Base-by-base conservation (phyloP, 768 basidiomycete species). In the Serendipita sp. region DNA sequence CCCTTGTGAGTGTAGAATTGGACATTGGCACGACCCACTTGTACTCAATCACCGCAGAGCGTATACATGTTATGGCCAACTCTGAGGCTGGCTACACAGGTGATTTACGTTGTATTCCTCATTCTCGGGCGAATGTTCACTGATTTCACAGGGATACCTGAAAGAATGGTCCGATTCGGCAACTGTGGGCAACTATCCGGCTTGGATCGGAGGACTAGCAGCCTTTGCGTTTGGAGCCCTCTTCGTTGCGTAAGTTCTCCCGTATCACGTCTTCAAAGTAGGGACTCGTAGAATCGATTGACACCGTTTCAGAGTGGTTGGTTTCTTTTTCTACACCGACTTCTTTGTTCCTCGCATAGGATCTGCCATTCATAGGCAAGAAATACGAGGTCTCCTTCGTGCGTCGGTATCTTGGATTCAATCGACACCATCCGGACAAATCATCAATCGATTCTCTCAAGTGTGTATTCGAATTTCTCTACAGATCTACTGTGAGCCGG, bases 161-260 rank as follows among this genome's bases (percentile, higher is more conserved):
- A 61, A 61, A 33, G 34, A 41, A 38, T 61, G 60, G 60, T 61
- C 60, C 14, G 60, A 61, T 22, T 41, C 60, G 9, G 53, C 45
- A 28, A 31, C 33, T 30, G 41, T 20, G 38, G 41, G 28, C 31
- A n/a, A 38, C 34, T 43, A 61, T 43, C 34, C 34, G 17, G 20
- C 30, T 5, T 61, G 60, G 60, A 38, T 61, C 5, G 60, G 60
- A 3, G 60, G 60, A 3, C 41, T 41, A 9, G 60, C 60, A 13
- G 60, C 31, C 7, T 61, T 61, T 30, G 16, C 60, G 41, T 20
- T 61, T 43, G 30, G 20, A 16, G n/a, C 20, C n/a, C n/a, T 61
- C 60, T 14, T 42, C 60, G 38, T 61, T 4, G n/a, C 28, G 34
- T 61, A 42, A 3, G 41, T 22, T 7, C 60, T 16, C 60, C 22